Conservation (phyloP, 2,329 filamentous ascomycete genomes). For the Sporothrix euskadiensis region DNA sequence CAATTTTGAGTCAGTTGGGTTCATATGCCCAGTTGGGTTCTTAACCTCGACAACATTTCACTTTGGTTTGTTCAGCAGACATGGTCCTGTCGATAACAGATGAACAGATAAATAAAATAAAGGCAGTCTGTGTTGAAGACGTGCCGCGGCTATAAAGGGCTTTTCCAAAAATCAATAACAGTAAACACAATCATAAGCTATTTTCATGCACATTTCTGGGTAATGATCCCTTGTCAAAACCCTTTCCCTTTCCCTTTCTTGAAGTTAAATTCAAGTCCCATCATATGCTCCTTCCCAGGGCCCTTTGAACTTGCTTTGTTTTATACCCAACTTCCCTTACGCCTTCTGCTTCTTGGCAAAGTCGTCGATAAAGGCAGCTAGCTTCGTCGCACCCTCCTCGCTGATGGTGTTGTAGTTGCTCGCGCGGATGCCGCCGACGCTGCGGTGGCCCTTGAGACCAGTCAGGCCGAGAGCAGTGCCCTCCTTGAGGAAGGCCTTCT, state of each 20-base stretch:
- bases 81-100: neutral
- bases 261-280: neutral
- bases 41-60: too few species aligned
- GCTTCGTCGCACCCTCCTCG: constrained; percentile 64
- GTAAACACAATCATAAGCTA: neutral
- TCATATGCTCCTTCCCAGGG: neutral
- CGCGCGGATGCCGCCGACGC: constrained; percentile 80
- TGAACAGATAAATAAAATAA: neutral
- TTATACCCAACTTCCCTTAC: neutral
- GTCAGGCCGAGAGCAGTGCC: constrained; percentile 68
- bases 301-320: neutral
- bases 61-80: too few species aligned
- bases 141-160: neutral
- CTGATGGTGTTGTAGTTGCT: constrained; percentile 88
- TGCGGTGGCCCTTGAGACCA: constrained; percentile 86
- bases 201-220: neutral
- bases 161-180: neutral
- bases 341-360: constrained; percentile 46
- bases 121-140: constrained; percentile 7
- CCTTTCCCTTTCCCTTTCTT: neutral
- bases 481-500: constrained; percentile 77
- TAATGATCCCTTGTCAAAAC: neutral
- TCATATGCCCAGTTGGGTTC: too few species aligned
- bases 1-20: too few species aligned
- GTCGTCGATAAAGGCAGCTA: constrained; percentile 61